Percentiles rank a stretch among this genome's conserved stretches.
phyloP scores from a whole-genome alignment of 768 basidiomycete genomes.

The Amanita subjunquillea region DNA sequence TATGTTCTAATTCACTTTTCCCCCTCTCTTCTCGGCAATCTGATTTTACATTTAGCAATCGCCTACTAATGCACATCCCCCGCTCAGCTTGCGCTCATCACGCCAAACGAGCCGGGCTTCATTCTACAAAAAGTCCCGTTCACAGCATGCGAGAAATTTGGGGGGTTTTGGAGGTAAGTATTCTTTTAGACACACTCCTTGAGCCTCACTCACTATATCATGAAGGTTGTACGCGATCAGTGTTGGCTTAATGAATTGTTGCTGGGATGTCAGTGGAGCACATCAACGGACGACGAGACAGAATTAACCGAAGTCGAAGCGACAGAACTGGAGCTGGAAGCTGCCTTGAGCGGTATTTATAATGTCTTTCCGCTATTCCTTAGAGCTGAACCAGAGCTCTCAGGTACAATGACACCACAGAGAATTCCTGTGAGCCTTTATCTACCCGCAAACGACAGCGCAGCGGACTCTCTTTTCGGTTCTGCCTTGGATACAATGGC shows the following conservation, averaged over 20 bases:
- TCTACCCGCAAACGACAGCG: constrained; percentile 33
- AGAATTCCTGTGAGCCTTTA: constrained; percentile 69
- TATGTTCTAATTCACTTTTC: constrained; percentile 37
- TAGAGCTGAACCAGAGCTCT: constrained; percentile 6
- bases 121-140: constrained; percentile 58
- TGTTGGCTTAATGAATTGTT: constrained; percentile 79
- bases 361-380: neutral
- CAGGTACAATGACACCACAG: constrained; percentile 42
- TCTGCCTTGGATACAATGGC: constrained; percentile 25
- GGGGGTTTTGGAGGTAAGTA: constrained; percentile 57
- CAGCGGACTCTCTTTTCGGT: constrained; percentile 31
- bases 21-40: neutral
- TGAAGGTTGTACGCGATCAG: constrained; percentile 71
- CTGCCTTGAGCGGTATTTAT: constrained; percentile 49
- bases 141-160: constrained; percentile 65
- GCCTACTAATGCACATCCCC: constrained; percentile 57
- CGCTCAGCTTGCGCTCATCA: constrained; percentile 55
- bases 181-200: neutral
- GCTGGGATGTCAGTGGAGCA: constrained; percentile 47
- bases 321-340: constrained; percentile 46
- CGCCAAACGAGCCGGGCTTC: constrained; percentile 72
- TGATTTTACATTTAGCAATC: constrained; percentile 38
- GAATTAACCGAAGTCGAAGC: neutral
- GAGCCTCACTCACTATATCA: neutral
- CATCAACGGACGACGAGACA: constrained; percentile 13